phyloP scores from a whole-genome alignment of 208 protist genomes.

The Lotmaria passim region DNA sequence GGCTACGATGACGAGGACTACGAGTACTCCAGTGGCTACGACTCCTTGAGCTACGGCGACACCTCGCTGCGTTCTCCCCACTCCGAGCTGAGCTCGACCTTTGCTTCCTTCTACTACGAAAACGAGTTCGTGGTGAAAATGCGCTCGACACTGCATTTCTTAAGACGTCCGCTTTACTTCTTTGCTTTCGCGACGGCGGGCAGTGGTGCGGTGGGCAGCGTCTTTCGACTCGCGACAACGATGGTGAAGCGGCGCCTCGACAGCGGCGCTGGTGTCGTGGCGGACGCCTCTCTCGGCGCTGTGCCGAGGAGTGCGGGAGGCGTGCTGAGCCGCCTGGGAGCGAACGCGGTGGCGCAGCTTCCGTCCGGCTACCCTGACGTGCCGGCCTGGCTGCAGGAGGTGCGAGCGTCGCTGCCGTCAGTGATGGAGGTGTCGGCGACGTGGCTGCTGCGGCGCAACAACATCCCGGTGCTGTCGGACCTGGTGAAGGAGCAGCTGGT shows the following conservation, averaged over 20 bases:
- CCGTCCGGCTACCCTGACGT: constrained; percentile 54
- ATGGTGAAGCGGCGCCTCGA: constrained; percentile 12
- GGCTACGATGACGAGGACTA: constrained; percentile 43
- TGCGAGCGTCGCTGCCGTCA: constrained; percentile 60
- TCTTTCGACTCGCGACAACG: constrained; percentile 41
- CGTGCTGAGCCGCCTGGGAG: background rate
- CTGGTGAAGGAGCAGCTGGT: constrained; percentile 40
- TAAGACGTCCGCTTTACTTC: constrained; percentile 72
- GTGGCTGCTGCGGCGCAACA: constrained; percentile 44
- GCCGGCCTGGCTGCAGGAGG: constrained; percentile 66
- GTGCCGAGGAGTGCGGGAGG: background rate
- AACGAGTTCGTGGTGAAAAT: constrained; percentile 46
- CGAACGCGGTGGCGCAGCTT: constrained; percentile 11
- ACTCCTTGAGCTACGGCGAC: constrained; percentile 50
- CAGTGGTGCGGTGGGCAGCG: constrained; percentile 39
- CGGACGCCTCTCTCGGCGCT: background rate
- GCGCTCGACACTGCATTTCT: constrained; percentile 43
- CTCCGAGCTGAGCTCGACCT: constrained; percentile 83
- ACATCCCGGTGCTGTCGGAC: constrained; percentile 71
- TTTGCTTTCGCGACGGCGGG: constrained; percentile 57
- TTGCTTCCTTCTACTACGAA: constrained; percentile 80
- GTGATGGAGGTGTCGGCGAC: constrained; percentile 63
- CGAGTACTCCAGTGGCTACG: constrained; percentile 38
- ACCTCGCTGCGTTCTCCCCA: constrained; percentile 63
- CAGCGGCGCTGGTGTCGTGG: constrained; percentile 5